Conservation (phyloP, 2,329 filamentous ascomycete genomes). For the Aspergillus sp. region DNA sequence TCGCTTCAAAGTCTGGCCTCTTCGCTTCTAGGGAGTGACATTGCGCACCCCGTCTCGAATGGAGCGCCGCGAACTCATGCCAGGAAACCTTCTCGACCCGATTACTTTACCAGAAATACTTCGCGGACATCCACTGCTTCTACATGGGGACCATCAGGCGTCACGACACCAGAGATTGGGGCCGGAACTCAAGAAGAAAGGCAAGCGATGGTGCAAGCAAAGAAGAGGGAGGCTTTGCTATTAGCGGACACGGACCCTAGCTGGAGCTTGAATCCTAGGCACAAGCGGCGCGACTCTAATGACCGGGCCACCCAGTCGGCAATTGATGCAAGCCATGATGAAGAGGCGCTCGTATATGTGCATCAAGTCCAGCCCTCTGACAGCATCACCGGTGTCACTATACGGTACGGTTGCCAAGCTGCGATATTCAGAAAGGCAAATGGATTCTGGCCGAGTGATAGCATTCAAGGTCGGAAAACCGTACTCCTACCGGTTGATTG, state of each 20-base stretch:
- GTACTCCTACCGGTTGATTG: constrained; percentile 87
- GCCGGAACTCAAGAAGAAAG: constrained; percentile 50
- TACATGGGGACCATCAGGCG: constrained; percentile 49
- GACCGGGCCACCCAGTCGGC: constrained; percentile 37
- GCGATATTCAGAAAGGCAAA: constrained; percentile 85
- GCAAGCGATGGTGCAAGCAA: constrained; percentile 51
- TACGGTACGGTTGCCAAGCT: constrained; percentile 86
- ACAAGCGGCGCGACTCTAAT: constrained; percentile 53
- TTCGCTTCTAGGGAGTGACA: constrained; percentile 51
- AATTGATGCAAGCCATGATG: constrained; percentile 58
- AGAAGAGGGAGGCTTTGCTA: constrained; percentile 52
- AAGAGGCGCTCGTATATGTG: constrained; percentile 84
- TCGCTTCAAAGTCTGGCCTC: constrained; percentile 55
- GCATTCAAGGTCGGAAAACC: constrained; percentile 79
- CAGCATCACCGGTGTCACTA: constrained; percentile 87
- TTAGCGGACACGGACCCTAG: constrained; percentile 47
- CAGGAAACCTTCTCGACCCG: constrained; percentile 45
- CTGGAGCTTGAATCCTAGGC: constrained; percentile 41
- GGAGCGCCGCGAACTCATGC: constrained; percentile 33
- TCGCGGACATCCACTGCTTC: constrained; percentile 30
- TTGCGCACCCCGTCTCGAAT: constrained; percentile 31
- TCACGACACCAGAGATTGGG: constrained; percentile 36
- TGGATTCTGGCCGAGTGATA: constrained; percentile 92
- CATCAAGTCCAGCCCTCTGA: constrained; percentile 83
- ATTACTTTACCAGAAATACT: constrained; percentile 33